phyloP scores from a whole-genome alignment of 2,329 filamentous ascomycete species.

The Colletotrichum ledebouriae region DNA sequence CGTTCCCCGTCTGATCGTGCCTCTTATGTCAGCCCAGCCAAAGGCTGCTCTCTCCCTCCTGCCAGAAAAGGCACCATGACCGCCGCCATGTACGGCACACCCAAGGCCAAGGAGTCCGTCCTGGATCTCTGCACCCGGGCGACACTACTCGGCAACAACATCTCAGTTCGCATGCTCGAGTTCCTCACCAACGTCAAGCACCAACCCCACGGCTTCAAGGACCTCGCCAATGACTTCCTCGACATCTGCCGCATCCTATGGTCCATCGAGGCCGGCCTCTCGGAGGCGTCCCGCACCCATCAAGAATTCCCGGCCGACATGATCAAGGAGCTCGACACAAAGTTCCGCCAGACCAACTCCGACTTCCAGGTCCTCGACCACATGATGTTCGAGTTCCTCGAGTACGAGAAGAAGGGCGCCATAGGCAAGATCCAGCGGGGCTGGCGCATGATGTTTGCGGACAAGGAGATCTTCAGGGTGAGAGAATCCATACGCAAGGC shows the following conservation, averaged over 20 bases:
- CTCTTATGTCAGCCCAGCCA: conserved; percentile 23
- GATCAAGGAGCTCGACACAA: conserved; percentile 73
- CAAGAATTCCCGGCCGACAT: conserved; percentile 72
- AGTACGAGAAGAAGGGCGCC: conserved; percentile 72
- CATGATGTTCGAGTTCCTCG: conserved; percentile 71
- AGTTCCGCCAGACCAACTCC: conserved; percentile 70
- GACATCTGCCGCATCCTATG: conserved; percentile 76
- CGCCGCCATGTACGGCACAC: conserved; percentile 21
- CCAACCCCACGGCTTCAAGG: conserved; percentile 67
- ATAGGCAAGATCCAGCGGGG: conserved; percentile 72
- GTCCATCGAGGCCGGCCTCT: conserved; percentile 76
- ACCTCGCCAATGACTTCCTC: conserved; percentile 75
- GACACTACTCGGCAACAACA: conserved; percentile 72
- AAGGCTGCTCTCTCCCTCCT: not conserved
- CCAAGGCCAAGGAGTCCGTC: conserved; percentile 48
- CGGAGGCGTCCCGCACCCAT: conserved; percentile 63
- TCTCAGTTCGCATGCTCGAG: conserved; percentile 75
- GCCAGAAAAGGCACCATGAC: conserved; percentile 25
- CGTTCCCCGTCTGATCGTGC: not conserved
- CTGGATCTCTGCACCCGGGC: conserved; percentile 69
- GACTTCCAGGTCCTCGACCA: conserved; percentile 75
- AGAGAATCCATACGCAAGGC: conserved; percentile 68
- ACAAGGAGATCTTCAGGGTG: conserved; percentile 73
- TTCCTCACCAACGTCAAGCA: conserved; percentile 70
- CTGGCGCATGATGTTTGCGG: conserved; percentile 73